These are phyloP conservation scores for Boletus pseudopeckii DNA, from an alignment of 768 basidiomycete species.

Conservation along the genomic window DNA sequence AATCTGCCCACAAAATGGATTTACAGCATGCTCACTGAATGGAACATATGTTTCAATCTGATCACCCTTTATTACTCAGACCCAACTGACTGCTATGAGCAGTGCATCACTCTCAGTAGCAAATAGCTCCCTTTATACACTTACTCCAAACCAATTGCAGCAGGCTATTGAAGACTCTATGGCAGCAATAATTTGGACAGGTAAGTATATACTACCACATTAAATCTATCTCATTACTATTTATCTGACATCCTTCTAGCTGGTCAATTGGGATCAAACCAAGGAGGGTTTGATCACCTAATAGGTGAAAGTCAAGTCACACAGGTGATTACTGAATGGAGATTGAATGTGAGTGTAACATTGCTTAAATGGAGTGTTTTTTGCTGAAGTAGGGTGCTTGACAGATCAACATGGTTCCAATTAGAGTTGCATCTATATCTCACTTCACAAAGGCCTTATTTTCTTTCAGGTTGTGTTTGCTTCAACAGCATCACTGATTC, in stretches of 20 bases:
- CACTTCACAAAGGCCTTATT: background rate
- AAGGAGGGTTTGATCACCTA: slow-evolving; percentile 7
- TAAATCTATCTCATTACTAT: background rate
- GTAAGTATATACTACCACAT: background rate
- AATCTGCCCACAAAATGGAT: no score
- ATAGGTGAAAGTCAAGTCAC: slow-evolving; percentile 1
- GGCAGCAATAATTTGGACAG: slow-evolving; percentile 7
- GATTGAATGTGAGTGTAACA: slow-evolving; percentile 9
- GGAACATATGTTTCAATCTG: no score
- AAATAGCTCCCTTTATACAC: no score
- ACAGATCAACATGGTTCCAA: slow-evolving; percentile 16
- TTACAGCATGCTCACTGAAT: no score
- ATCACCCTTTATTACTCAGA: no score
- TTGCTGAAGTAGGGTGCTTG: background rate
- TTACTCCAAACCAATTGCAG: no score
- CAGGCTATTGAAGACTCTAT: no score
- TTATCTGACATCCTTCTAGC: background rate
- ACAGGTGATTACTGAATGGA: slow-evolving; percentile 6
- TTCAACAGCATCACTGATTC: slow-evolving; percentile 1
- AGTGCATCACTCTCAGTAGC: no score
- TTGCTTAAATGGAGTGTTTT: background rate
- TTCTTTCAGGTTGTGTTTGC: slow-evolving; percentile 3
- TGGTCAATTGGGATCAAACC: slow-evolving; percentile 3
- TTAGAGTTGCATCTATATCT: background rate
- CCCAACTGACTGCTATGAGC: no score